Evolutionary conservation across 208 protist species (phyloP).

Genomic region (Leishmania tropica): DNA sequence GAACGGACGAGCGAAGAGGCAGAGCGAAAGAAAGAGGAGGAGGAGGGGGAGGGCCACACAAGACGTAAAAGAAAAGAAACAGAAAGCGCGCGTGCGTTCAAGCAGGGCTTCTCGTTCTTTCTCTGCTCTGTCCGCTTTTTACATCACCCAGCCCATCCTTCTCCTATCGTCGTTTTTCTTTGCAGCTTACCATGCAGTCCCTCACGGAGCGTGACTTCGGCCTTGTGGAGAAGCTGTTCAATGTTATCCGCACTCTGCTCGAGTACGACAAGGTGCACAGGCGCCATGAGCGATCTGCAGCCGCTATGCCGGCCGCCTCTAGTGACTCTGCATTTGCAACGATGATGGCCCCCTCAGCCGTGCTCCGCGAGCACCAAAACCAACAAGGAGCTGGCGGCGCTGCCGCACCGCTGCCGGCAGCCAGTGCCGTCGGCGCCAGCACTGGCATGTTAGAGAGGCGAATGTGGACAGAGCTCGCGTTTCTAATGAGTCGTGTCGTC

Average conservation of each 20-base stretch:
- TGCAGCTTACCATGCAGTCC: conserved; percentile 33
- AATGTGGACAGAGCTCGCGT: conserved; percentile 71
- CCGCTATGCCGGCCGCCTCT: background rate
- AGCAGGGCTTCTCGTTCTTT: background rate
- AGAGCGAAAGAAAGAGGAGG: background rate
- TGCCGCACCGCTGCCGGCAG: background rate
- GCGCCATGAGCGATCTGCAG: background rate
- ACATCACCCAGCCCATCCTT: background rate
- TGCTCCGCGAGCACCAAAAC: conserved; percentile 29
- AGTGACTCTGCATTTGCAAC: background rate
- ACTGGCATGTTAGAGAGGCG: conserved; percentile 33
- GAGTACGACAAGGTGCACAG: conserved; percentile 20
- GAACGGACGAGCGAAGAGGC: background rate
- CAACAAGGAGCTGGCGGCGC: background rate
- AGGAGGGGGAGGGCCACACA: background rate
- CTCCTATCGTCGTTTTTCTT: background rate
- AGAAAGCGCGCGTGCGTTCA: background rate
- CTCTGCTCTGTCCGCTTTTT: background rate
- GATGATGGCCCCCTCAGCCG: conserved; percentile 26
- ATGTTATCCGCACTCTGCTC: conserved; percentile 45
- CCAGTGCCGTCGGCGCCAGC: background rate
- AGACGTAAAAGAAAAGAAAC: background rate
- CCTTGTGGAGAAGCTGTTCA: conserved; percentile 71
- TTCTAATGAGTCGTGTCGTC: conserved; percentile 67
- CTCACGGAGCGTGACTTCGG: conserved; percentile 64